Base-by-base conservation (phyloP, 208 protist species). In the Trypanosoma platydactyli region DNA sequence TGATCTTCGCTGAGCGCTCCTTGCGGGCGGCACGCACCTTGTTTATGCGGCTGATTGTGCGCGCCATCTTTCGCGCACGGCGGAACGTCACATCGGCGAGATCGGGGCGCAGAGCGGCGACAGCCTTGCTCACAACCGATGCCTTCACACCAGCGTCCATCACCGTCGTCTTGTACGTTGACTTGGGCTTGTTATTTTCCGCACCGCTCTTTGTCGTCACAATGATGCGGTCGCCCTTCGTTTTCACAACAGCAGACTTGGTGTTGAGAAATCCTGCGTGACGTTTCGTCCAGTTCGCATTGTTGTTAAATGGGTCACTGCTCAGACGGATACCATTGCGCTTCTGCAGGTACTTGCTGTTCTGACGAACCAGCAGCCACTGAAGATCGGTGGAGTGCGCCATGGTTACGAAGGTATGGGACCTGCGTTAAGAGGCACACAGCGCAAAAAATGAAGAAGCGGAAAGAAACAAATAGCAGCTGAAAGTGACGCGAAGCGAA, bases 251-350 rank as follows among this genome's bases (percentile, higher is more conserved):
- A 0, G 79, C 84, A 18, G 86, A 80, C 68, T 77, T 89, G 42
- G 62, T 68, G 77, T 88, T 88, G 67, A 90, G 49, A 72, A 93
- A 86, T n/a, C 86, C 86, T 18, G 79, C 78, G 48, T 93, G 83
- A 67, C 86, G 83, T 83, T 90, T 93, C 65, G 86, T 93, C 83
- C 83, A 89, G 79, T 82, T 93, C 81, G 81, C 86, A 76, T 88
- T 90, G 83, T 84, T 93, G 83, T 93, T 93, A 77, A 93, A 90
- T 40, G 86, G 83, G 74, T 93, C 86, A 77, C 65, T 89, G 83
- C 82, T 89, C 76, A 93, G 71, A 54, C 86, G 86, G 54, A 89
- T 77, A 59, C 81, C 81, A 55, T 77, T 73, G 76, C 87, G 87
- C 87, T 89, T 88, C 82, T 90, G 83, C 76, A 92, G 80, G 71